Base-by-base conservation (phyloP, 1,284 basidiomycete species). In the Cryptococcus sp. region DNA sequence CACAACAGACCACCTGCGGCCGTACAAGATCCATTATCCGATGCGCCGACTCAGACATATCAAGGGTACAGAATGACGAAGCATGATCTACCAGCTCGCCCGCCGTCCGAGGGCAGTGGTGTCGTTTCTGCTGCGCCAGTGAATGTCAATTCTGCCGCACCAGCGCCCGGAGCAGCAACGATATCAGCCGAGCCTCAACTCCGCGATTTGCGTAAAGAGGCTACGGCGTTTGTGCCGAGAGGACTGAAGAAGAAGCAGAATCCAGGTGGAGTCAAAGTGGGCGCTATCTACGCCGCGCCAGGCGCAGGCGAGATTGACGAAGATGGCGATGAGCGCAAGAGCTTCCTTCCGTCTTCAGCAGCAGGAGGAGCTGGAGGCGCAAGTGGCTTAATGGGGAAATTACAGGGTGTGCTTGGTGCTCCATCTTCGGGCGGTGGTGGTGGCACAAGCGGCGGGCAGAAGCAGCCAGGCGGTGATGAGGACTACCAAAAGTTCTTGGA, bases 181-280 rank as follows among this genome's bases (percentile, higher is more conserved):
- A 85, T 95, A 55, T 87, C 85, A 17, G 91, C 91, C 1, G 91
- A 82, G 50, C 91, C 93, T 1, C 83, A 91, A 70, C 77, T 97
- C 47, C 88, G 93, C 22, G 90, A 97, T 75, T 82, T 96, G 64
- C 91, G 92, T 80, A 93, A 91, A 75, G 93, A 97, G 74, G 86
- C 88, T 8, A 93, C 91, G 0, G 85, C 89, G 0, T 96, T 97
- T 69, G 85, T 95, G 1, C 93, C 93, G 0, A 65, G 78, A 16
- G 79, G 76, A 1, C 68, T 81, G 13, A 78, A 77, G 62, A 76
- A 75, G 55, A 69, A 71, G 54, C 50, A 50, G 5, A 59, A 53
- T 11, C 46, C 55, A 3, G 60, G 49, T 4, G 52, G 54, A 5
- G 57, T 51, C 0, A 65, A 43, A 3, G 55, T 69, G 0, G 56